Conservation (phyloP, 352 stramenopile species). For the Phytophthora europaea region DNA sequence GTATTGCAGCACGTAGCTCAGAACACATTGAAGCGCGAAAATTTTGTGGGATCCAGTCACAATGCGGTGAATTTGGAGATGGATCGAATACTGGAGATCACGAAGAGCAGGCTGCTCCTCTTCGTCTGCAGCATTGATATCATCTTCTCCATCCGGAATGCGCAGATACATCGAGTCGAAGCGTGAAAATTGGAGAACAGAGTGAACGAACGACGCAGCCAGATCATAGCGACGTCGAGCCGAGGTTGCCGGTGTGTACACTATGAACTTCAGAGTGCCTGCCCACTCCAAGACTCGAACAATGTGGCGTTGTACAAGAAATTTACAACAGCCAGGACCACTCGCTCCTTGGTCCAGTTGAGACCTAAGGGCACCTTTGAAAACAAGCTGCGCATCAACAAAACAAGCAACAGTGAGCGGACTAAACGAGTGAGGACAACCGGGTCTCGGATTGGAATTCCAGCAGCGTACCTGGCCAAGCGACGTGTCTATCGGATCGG, state of each 20-base stretch:
- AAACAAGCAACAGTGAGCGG: background rate
- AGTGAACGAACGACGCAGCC: slow-evolving; percentile 43
- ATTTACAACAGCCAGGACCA: background rate
- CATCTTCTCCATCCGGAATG: slow-evolving; percentile 4
- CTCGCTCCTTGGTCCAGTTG: background rate
- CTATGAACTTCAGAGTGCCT: slow-evolving; percentile 42
- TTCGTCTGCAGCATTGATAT: background rate
- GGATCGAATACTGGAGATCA: background rate
- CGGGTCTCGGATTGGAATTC: background rate
- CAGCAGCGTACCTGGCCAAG: slow-evolving; percentile 48
- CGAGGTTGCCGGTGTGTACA: slow-evolving; percentile 52
- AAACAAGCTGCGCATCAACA: slow-evolving; percentile 42
- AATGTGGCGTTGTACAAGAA: slow-evolving; percentile 18
- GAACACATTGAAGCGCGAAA: slow-evolving; percentile 41
- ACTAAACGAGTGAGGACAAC: background rate
- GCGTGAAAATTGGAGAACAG: slow-evolving; percentile 49
- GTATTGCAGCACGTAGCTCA: slow-evolving; percentile 52
- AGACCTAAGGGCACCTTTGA: slow-evolving; percentile 40
- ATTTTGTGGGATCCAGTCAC: slow-evolving; percentile 26
- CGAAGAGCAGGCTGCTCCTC: background rate
- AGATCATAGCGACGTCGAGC: slow-evolving; percentile 47
- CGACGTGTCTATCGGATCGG: slow-evolving; percentile 41
- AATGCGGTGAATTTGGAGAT: slow-evolving; percentile 17
- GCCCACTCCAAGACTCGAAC: slow-evolving; percentile 50
- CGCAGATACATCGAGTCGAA: slow-evolving; percentile 29